Conservation (phyloP, 345 rosid genomes). For the Syzygium grande region DNA sequence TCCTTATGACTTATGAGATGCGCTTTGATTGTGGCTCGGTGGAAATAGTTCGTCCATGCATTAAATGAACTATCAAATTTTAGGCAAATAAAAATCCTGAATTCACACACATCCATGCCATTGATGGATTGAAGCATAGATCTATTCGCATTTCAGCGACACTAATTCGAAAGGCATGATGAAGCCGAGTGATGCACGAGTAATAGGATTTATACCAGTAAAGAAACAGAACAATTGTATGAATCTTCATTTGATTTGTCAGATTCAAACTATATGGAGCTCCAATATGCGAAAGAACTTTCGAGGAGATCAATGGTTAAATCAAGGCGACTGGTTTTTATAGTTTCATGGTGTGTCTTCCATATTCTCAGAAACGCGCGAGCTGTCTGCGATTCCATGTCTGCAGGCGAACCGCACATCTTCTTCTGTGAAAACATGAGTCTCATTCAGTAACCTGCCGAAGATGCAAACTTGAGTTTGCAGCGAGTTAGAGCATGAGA, state of each 20-base stretch:
- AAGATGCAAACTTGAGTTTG: not conserved
- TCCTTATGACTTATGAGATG: not conserved
- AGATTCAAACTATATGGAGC: not conserved
- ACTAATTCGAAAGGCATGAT: fast-evolving
- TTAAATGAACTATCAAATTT: not conserved
- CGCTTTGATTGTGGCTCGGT: not conserved
- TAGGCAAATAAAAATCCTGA: not conserved
- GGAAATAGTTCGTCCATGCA: not conserved
- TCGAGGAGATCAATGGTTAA: not conserved
- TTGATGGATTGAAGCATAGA: not conserved
- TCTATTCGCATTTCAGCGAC: fast-evolving
- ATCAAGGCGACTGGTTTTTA: not conserved
- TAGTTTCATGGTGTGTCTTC: not conserved
- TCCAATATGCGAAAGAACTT: not conserved
- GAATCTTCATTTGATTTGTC: not conserved
- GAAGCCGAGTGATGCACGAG: fast-evolving
- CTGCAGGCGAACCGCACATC: not conserved
- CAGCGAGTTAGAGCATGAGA: not conserved
- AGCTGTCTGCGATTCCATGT: not conserved
- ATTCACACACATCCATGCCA: not conserved
- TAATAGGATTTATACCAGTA: not conserved
- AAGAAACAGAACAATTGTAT: not conserved
- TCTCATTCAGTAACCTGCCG: constrained; percentile 4
- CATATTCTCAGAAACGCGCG: not conserved
- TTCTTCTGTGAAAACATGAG: constrained; percentile 6